Percentiles rank a stretch among this genome's conserved stretches.
phyloP scores from a whole-genome alignment of 2,329 filamentous ascomycete species.

The Colletotrichum cuscutae region DNA sequence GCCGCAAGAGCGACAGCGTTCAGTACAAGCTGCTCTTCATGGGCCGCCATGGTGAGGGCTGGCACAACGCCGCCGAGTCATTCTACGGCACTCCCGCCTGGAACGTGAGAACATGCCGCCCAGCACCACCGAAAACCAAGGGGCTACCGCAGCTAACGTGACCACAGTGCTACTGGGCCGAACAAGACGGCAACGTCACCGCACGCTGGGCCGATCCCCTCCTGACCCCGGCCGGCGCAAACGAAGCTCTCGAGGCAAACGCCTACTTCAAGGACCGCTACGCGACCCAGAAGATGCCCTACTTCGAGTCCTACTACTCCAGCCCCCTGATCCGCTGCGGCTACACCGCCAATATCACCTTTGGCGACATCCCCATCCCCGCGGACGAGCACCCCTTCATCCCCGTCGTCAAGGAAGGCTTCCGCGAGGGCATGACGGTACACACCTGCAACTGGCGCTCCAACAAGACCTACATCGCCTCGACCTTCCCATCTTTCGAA shows the following conservation, averaged over 20 bases:
- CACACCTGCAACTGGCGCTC: constrained; percentile 76
- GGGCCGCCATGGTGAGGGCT: constrained; percentile 77
- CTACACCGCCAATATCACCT: constrained; percentile 71
- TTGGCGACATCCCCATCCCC: constrained; percentile 63
- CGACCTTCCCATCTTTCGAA: constrained; percentile 60
- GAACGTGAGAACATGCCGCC: constrained; percentile 61
- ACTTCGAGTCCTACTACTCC: constrained; percentile 72
- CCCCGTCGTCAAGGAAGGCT: constrained; percentile 71
- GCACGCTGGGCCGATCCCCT: constrained; percentile 71
- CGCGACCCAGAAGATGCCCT: constrained; percentile 62
- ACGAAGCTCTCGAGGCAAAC: constrained; percentile 68
- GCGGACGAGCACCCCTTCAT: constrained; percentile 58
- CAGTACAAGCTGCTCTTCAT: constrained; percentile 75
- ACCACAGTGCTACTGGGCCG: constrained; percentile 71
- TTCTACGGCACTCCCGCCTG: constrained; percentile 76
- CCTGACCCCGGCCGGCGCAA: constrained; percentile 66
- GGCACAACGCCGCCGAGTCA: constrained; percentile 70
- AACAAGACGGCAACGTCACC: constrained; percentile 72
- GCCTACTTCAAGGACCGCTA: constrained; percentile 68
- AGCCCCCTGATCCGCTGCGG: constrained; percentile 73
- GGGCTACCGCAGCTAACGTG: constrained; percentile 29
- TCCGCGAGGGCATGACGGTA: constrained; percentile 73
- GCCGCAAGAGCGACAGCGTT: constrained; percentile 51
- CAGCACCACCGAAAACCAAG: background rate
- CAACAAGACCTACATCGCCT: constrained; percentile 62